phyloP scores from a whole-genome alignment of 371 early-diverging fungal species.

The Cokeromyces recurvatus region DNA sequence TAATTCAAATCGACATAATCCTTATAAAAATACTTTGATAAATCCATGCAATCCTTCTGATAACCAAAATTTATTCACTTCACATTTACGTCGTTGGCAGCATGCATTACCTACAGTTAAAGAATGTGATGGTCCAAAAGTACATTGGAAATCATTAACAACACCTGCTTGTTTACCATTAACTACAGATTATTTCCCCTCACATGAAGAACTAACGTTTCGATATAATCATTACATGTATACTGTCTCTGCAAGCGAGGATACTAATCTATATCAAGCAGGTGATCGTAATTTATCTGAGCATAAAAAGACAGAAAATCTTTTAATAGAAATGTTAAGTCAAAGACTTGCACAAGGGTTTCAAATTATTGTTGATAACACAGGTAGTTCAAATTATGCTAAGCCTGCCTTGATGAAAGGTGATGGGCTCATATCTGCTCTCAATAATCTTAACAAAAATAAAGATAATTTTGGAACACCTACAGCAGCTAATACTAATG shows the following conservation, averaged over 20 bases:
- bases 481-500: not conserved
- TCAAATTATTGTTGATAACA: conserved; percentile 73
- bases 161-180: conserved; percentile 94
- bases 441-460: conserved; percentile 2
- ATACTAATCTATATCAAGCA: conserved; percentile 51
- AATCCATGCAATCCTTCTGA: conserved; percentile 75
- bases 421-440: conserved; percentile 6
- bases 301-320: conserved; percentile 53
- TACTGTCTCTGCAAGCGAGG: conserved; percentile 73
- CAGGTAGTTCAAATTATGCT: conserved; percentile 22
- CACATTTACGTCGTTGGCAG: conserved; percentile 77
- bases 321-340: conserved; percentile 83
- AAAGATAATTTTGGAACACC: conserved; percentile 10
- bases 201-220: conserved; percentile 63
- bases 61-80: conserved; percentile 53
- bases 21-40: conserved; percentile 35
- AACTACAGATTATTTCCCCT: conserved; percentile 87
- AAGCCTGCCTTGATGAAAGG: conserved; percentile 8
- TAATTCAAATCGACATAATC: conserved; percentile 17
- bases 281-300: conserved; percentile 44
- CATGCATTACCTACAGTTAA: conserved; percentile 66
- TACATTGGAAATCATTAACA: conserved; percentile 81
- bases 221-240: conserved; percentile 80
- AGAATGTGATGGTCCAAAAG: conserved; percentile 44
- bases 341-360: conserved; percentile 94